phyloP scores from a whole-genome alignment of 2,329 filamentous ascomycete species.

The Trichothecium sympodiale region DNA sequence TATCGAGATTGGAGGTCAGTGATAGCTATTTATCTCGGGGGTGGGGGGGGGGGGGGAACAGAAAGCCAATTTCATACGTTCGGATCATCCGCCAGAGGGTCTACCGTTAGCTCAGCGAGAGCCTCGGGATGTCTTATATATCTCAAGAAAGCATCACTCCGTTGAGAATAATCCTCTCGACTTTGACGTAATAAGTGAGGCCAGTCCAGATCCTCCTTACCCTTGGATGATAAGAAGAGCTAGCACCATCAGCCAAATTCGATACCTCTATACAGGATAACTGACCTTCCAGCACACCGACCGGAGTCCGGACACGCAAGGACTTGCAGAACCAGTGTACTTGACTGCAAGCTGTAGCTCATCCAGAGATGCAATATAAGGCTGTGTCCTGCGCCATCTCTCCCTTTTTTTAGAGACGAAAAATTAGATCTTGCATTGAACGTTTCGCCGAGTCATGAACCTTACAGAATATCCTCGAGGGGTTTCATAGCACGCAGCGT shows the following conservation, averaged over 20 bases:
- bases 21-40: not conserved
- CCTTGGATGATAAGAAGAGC: conserved; percentile 72
- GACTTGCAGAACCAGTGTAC: conserved; percentile 45
- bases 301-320: conserved; percentile 62
- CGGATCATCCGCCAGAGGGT: conserved; percentile 77
- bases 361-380: conserved; percentile 43
- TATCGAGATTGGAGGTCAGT: conserved; percentile 20
- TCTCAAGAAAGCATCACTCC: conserved; percentile 64
- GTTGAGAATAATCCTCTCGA: conserved; percentile 61
- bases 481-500: conserved; percentile 18
- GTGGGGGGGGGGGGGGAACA: not conserved
- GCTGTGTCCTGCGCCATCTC: conserved; percentile 57
- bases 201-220: conserved; percentile 57
- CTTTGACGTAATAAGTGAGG: conserved; percentile 53
- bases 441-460: conserved; percentile 1
- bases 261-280: not conserved
- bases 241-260: conserved; percentile 18
- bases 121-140: conserved; percentile 79
- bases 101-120: conserved; percentile 55
- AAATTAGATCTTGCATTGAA: not conserved
- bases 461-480: conserved; percentile 26
- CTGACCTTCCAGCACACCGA: conserved; percentile 86
- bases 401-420: conserved; percentile 29
- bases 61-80: conserved; percentile 26
- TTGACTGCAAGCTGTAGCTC: conserved; percentile 55